A percentile compares a stretch with the other conserved stretches of the same genome.
Conservation (phyloP, 768 basidiomycete species). For the Mrakia frigida region DNA sequence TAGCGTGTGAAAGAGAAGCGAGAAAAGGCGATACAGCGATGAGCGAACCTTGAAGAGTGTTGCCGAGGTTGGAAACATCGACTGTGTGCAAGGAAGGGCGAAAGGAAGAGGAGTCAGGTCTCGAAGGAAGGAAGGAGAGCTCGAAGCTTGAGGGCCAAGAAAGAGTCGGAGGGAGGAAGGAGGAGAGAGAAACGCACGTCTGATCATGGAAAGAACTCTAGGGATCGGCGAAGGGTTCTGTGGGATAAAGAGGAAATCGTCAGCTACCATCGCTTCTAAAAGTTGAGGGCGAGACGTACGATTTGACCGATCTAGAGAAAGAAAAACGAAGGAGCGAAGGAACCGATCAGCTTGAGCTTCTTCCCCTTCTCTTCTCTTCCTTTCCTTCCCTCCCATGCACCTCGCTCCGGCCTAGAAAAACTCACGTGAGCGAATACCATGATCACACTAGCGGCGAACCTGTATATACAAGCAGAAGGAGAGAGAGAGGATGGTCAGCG, state of each 20-base stretch:
- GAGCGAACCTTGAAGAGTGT: background rate
- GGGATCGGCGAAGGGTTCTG: constrained; percentile 25
- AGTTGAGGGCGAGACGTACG: background rate
- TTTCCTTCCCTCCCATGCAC: background rate
- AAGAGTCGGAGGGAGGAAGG: background rate
- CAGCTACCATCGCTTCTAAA: background rate
- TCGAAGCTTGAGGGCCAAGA: background rate
- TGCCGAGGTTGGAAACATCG: background rate
- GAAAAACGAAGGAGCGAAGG: background rate
- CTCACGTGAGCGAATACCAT: constrained; percentile 23
- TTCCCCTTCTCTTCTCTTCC: background rate
- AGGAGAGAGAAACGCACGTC: background rate
- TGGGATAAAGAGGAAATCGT: background rate
- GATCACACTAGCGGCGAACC: constrained; percentile 14
- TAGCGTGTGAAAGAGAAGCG: background rate
- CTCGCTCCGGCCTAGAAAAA: background rate
- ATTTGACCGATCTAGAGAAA: constrained; percentile 19
- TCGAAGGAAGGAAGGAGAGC: background rate
- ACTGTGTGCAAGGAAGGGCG: background rate
- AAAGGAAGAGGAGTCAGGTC: background rate
- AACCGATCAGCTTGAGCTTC: constrained; percentile 8
- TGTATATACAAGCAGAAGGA: background rate
- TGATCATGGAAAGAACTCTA: constrained; percentile 15
- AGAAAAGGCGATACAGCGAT: background rate
- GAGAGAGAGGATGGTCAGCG: background rate